These are phyloP conservation scores for Lagenaria siceraria DNA, from an alignment of 306 rosid species.

Conservation along the genomic window DNA sequence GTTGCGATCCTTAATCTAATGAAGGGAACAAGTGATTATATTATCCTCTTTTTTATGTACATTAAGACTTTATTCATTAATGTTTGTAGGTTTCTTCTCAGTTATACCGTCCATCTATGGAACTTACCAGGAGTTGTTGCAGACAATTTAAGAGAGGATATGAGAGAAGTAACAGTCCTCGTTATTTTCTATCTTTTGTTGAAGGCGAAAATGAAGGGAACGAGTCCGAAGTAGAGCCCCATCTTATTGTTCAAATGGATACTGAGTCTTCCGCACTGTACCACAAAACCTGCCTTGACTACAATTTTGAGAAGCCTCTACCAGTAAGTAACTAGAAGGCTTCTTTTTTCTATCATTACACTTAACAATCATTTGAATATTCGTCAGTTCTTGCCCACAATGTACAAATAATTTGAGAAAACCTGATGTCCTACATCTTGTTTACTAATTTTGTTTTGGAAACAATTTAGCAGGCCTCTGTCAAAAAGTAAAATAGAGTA, in stretches of 20 bases:
- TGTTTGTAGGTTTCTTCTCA: slow-evolving; percentile 45
- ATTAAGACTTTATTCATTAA: background rate
- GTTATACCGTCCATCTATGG: slow-evolving; percentile 54
- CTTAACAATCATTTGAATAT: background rate
- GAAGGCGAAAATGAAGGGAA: slow-evolving; percentile 29
- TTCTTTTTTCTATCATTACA: background rate
- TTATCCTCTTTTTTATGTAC: background rate
- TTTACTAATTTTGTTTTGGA: background rate
- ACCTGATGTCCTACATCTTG: background rate
- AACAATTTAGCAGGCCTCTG: background rate
- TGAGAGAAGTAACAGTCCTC: slow-evolving; percentile 50
- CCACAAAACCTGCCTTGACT: slow-evolving; percentile 72
- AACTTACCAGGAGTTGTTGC: slow-evolving; percentile 48
- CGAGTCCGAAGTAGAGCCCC: slow-evolving; percentile 36
- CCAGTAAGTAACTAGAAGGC: slow-evolving; percentile 29
- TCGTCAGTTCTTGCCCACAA: background rate
- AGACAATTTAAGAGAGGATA: slow-evolving; percentile 59
- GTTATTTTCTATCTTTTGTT: slow-evolving; percentile 52
- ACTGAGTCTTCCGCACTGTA: slow-evolving; percentile 68
- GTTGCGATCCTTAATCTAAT: background rate
- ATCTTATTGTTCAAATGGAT: slow-evolving; percentile 77
- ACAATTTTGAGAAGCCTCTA: slow-evolving; percentile 61
- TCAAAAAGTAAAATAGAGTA: background rate
- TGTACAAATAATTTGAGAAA: background rate
- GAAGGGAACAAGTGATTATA: background rate